These are phyloP conservation scores for Aspergillus eucalypticola DNA, from an alignment of 2,329 filamentous ascomycete genomes.

Conservation along the genomic window DNA sequence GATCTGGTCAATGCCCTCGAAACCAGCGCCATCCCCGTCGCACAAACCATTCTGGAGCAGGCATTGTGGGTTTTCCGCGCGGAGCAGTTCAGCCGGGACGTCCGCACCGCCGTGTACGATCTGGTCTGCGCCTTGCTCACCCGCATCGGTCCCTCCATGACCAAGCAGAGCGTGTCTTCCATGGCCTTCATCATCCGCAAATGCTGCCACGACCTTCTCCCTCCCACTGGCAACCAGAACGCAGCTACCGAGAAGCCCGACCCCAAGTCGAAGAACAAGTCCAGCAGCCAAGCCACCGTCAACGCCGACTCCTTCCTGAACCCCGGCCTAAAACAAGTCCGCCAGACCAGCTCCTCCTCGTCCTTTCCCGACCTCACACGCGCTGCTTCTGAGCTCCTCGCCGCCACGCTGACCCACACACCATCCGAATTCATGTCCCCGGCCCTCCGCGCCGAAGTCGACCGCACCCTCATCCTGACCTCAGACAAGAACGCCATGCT, in stretches of 20 bases:
- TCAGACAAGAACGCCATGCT: slow-evolving; percentile 71
- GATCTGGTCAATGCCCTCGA: slow-evolving; percentile 61
- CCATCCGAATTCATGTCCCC: slow-evolving; percentile 69
- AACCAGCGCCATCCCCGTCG: slow-evolving; percentile 58
- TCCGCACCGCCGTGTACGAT: slow-evolving; percentile 64
- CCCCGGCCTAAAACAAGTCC: slow-evolving; percentile 38
- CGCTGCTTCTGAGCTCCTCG: slow-evolving; percentile 64
- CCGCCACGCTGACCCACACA: slow-evolving; percentile 61
- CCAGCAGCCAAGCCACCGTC: slow-evolving; percentile 33
- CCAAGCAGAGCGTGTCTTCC: slow-evolving; percentile 65
- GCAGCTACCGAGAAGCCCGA: slow-evolving; percentile 30
- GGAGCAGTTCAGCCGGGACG: slow-evolving; percentile 50
- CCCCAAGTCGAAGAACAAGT: slow-evolving; percentile 42
- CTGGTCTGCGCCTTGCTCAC: slow-evolving; percentile 60
- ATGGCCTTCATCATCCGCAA: slow-evolving; percentile 63
- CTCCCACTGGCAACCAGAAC: slow-evolving; percentile 41
- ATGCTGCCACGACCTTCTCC: slow-evolving; percentile 75
- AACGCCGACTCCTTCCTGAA: slow-evolving; percentile 75
- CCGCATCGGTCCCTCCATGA: slow-evolving; percentile 65
- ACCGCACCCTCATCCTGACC: slow-evolving; percentile 75
- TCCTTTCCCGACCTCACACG: slow-evolving; percentile 48
- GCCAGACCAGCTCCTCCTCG: slow-evolving; percentile 19
- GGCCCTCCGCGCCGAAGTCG: slow-evolving; percentile 71
- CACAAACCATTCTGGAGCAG: slow-evolving; percentile 69
- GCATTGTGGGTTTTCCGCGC: slow-evolving; percentile 67